Conservation (phyloP, 2,329 filamentous ascomycete species). For the Aspergillus sp. region DNA sequence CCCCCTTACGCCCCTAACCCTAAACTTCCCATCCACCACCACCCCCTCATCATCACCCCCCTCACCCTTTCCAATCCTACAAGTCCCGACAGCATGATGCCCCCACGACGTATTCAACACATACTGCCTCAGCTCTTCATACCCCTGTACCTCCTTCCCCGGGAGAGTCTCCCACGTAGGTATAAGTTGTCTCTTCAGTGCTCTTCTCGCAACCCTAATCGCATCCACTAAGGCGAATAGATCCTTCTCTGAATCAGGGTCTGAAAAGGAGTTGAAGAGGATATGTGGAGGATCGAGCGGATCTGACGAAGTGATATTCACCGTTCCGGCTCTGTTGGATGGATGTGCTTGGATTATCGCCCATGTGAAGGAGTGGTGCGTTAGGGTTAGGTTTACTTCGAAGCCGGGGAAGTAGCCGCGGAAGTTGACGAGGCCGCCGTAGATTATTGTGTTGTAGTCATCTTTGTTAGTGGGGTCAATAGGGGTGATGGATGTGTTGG, state of each 20-base stretch:
- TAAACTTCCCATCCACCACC: constrained; percentile 59
- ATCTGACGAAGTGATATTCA: constrained; percentile 62
- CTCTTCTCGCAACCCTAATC: constrained; percentile 54
- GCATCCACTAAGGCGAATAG: constrained; percentile 58
- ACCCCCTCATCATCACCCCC: constrained; percentile 53
- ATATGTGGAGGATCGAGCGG: constrained; percentile 66
- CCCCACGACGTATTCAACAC: constrained; percentile 57
- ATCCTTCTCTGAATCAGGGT: constrained; percentile 50
- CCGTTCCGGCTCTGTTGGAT: constrained; percentile 63
- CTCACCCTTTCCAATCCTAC: constrained; percentile 52
- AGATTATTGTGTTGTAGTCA: constrained; percentile 58
- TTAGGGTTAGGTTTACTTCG: constrained; percentile 45
- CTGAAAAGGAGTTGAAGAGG: constrained; percentile 60
- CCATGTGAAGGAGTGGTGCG: constrained; percentile 50
- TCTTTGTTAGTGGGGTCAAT: constrained; percentile 21
- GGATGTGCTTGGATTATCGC: constrained; percentile 62
- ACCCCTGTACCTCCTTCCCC: constrained; percentile 44
- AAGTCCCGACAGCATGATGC: constrained; percentile 60
- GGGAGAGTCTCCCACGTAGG: constrained; percentile 48
- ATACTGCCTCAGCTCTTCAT: constrained; percentile 51
- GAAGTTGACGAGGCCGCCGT: constrained; percentile 59
- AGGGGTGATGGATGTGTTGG: constrained; percentile 29
- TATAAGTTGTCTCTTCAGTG: constrained; percentile 45
- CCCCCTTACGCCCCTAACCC: constrained; percentile 57
- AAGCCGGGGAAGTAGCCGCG: constrained; percentile 54